phyloP scores from a whole-genome alignment of 306 rosid species.

The Lablab purpureus region DNA sequence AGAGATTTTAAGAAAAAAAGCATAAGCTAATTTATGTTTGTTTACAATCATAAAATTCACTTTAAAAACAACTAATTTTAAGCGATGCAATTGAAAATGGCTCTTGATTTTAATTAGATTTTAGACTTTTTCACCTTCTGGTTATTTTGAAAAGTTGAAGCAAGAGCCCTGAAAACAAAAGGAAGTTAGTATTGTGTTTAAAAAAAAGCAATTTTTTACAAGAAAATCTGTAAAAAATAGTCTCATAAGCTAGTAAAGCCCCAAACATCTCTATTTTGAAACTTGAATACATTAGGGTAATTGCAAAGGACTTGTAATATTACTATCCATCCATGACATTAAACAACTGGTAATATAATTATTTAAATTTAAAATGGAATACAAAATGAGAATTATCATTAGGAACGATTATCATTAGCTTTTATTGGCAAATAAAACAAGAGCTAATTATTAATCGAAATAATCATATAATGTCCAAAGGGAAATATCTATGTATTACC shows the following conservation, averaged over 20 bases:
- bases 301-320: slow-evolving; percentile 5
- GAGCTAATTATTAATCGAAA: slow-evolving; percentile 8
- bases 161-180: neutral
- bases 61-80: neutral
- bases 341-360: slow-evolving; percentile 13
- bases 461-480: slow-evolving; percentile 39
- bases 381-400: too few relatives aligned
- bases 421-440: neutral
- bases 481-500: slow-evolving; percentile 57
- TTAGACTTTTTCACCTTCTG: neutral
- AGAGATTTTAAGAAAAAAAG: neutral
- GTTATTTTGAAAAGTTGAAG: neutral
- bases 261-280: slow-evolving; percentile 36
- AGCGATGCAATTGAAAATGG: neutral
- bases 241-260: slow-evolving; percentile 17
- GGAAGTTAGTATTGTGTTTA: neutral
- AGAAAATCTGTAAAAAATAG: neutral
- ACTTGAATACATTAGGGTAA: slow-evolving; percentile 14
- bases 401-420: slow-evolving; percentile 29
- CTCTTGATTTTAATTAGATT: neutral
- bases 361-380: too few relatives aligned
- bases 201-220: too few relatives aligned
- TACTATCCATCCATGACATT: slow-evolving; percentile 19
- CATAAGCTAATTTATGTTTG: neutral
- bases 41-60: neutral